These are phyloP conservation scores for Wilcoxina mikolae DNA, from an alignment of 495 filamentous ascomycete genomes.

Conservation along the genomic window DNA sequence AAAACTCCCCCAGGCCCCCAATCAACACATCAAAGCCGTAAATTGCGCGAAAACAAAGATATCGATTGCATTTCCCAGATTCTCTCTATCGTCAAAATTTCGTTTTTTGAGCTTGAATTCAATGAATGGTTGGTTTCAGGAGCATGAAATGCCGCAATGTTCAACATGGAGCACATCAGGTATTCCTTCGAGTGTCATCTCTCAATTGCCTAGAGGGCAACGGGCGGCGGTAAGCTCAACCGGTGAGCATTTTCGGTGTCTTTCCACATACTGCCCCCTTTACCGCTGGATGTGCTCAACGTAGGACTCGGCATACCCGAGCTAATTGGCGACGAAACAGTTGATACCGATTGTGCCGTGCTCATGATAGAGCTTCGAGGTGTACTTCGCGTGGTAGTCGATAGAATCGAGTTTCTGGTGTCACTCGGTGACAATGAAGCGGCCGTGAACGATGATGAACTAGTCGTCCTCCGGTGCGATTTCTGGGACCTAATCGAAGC, in stretches of 20 bases:
- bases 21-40: too few relatives aligned
- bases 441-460: not conserved
- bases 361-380: constrained; percentile 3
- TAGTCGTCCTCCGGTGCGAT: not conserved
- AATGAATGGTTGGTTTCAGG: not conserved
- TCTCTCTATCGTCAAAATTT: too few relatives aligned
- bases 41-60: too few relatives aligned
- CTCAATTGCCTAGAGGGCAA: too few relatives aligned
- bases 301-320: not conserved
- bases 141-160: not conserved
- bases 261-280: not conserved
- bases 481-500: not conserved
- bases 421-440: not conserved
- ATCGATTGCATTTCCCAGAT: too few relatives aligned
- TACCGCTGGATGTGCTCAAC: not conserved
- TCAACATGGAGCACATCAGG: too few relatives aligned
- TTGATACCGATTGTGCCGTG: not conserved
- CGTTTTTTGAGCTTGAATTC: not conserved
- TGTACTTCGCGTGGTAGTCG: not conserved
- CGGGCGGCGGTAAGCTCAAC: not conserved
- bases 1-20: too few relatives aligned
- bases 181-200: too few relatives aligned
- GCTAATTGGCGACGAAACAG: not conserved
- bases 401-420: not conserved
- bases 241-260: not conserved